Conservation (phyloP, 2,329 filamentous ascomycete genomes). For the Penicillium sp. region DNA sequence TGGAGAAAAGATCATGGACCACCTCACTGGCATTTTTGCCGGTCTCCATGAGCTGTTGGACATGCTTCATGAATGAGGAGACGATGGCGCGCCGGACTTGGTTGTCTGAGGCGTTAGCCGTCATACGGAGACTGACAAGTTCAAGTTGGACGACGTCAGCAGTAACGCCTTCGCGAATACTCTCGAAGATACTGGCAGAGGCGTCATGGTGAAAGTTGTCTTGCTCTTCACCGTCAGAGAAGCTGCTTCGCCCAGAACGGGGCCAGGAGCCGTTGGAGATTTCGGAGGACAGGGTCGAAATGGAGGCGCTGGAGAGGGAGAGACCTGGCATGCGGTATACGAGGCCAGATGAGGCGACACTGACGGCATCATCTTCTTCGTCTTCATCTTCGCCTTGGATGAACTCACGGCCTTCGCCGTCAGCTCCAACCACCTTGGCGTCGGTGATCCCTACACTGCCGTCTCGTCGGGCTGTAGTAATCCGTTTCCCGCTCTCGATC, state of each 20-base stretch:
- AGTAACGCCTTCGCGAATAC: conserved; percentile 68
- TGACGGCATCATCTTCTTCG: conserved; percentile 63
- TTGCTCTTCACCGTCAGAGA: conserved; percentile 61
- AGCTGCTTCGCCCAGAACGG: conserved; percentile 71
- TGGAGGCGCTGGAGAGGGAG: conserved; percentile 53
- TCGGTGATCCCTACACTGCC: conserved; percentile 48
- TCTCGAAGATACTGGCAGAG: conserved; percentile 80
- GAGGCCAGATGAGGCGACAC: conserved; percentile 52
- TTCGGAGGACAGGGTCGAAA: conserved; percentile 63
- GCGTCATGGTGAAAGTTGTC: conserved; percentile 83
- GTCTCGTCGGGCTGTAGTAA: conserved; percentile 48
- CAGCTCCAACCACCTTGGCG: conserved; percentile 55
- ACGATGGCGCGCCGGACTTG: conserved; percentile 86
- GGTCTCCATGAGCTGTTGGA: conserved; percentile 65
- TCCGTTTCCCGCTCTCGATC: conserved; percentile 41
- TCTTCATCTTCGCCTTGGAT: conserved; percentile 66
- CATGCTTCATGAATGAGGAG: conserved; percentile 78
- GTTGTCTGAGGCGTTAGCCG: conserved; percentile 83
- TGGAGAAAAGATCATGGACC: conserved; percentile 62
- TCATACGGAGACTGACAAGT: conserved; percentile 88
- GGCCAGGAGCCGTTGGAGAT: conserved; percentile 59
- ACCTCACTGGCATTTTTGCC: conserved; percentile 63
- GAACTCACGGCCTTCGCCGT: conserved; percentile 64
- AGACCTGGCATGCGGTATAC: conserved; percentile 54
- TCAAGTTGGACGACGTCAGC: conserved; percentile 89